Base-by-base conservation (phyloP, 2,329 filamentous ascomycete genomes). In the Volutella citrinella region DNA sequence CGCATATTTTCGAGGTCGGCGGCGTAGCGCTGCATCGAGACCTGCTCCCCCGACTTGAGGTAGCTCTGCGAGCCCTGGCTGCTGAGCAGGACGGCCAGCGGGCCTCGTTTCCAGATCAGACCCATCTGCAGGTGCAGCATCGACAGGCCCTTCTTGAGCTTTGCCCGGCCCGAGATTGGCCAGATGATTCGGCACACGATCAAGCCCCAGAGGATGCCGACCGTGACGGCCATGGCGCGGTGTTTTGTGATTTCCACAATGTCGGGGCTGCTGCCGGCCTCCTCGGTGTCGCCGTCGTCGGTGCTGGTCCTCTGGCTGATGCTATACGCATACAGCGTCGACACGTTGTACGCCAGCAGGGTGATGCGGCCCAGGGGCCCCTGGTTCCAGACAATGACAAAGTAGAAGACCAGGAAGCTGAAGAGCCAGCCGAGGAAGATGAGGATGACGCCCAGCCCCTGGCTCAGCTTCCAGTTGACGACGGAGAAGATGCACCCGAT, bases 271-370 rank as follows among this genome's bases (percentile, higher is more conserved):
- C 80, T 70, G 2, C 88, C 89, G 4, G 88, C 88, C 58, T 95
- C 89, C 45, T 95, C 88, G 24, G 91, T 87, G 35, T 91, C 79
- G 32, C 86, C 80, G 22, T 88, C 43, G 4, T 48, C 37, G 0
- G 28, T 81, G 5, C 84, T 79, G 27, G 94, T 87, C 35, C 78
- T 78, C 40, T 87, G 80, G 0, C 84, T 83, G 3, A 97, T 72
- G 32, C 86, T 91, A 61, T 97, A 98, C 3, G 90, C 88, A 56
- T 98, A 97, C 2, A 98, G 72, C 3, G 88, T 87, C 6, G 88
- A 91, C 21, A 98, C 81, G 53, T 98, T 98, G 69, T 97, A 98
- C 0, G 91, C 95, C 14, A 98, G 76, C 52, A 98, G 78, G 40
- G 94, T 94, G 53, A 96, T 97, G 19, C 93, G 82, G 12, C 90